Base-by-base conservation (phyloP, 176 grass and related monocot species). In the Oryza rufipogon region DNA sequence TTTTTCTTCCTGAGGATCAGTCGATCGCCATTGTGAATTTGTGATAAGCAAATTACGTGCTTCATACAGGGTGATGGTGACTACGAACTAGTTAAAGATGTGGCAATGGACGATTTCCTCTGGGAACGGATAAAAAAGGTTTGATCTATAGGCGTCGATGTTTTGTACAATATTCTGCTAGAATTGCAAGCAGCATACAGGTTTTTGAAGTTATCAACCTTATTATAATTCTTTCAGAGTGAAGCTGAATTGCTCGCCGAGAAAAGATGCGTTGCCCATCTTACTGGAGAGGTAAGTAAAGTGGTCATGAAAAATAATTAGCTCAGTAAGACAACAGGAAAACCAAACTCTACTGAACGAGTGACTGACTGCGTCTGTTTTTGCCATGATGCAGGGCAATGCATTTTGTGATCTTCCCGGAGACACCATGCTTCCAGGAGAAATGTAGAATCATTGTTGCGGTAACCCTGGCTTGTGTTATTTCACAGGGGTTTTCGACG, bases 211-310 rank as follows among this genome's bases (percentile, higher is more conserved):
- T 16, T 12, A 9, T 26, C 51, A 44, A 44, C 42, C 9, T 44
- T 44, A 2, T 52, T 89, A 41, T 64, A 72, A 90, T 90, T 81
- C 64, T 83, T 75, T 25, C 85, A 98, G 96, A 96, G 68, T 7
- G 96, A 98, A 87, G 93, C 85, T 70, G 96, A 98, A 87, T 74
- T 98, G 65, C 81, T 98, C 41, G 96, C 96, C 46, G 96, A 98
- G 91, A 98, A 94, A 78, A 92, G 92, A 87, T 95, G 96, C 11
- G 96, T 95, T 51, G 96, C 87, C 22, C 96, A 98, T 89, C 96
- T 98, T 75, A 98, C 91, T 30, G 96, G 96, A 83, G 96, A 98
- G 93, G 96, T 94, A 81, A 69, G 74, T 38, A 74, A 83, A 69
- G 74, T 38, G 80, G 69, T 48, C 41, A 71, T 16, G 36, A 1